A percentile compares a stretch with the other conserved stretches of the same genome.
Conservation (phyloP, 345 rosid species). For the Eucalyptus shirleyi region DNA sequence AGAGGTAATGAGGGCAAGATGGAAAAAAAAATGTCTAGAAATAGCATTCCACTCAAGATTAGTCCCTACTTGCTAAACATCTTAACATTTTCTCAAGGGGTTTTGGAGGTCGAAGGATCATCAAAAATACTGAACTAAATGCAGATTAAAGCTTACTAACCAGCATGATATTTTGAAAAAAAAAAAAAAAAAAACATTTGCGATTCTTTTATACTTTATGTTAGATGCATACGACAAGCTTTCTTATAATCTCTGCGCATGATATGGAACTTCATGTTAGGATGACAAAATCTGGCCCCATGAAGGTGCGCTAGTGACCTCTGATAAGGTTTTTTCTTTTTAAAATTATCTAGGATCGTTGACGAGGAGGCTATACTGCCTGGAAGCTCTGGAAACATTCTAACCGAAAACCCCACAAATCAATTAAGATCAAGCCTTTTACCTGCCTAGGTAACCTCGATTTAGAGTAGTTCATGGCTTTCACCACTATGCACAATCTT, state of each 20-base stretch:
- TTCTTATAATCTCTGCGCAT: neutral
- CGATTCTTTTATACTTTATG: neutral
- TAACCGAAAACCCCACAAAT: neutral
- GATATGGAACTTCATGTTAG: neutral
- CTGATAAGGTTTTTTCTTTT: neutral
- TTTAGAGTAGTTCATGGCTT: neutral
- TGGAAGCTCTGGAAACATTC: neutral
- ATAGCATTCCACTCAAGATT: neutral
- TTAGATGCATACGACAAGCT: neutral
- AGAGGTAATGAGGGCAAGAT: neutral
- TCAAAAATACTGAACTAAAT: neutral
- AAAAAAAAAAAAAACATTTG: neutral
- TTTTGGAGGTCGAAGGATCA: neutral
- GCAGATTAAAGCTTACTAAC: neutral
- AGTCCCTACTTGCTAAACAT: neutral
- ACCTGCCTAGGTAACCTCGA: neutral
- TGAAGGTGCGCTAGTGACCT: neutral
- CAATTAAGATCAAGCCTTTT: neutral
- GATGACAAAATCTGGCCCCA: neutral
- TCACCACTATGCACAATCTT: neutral
- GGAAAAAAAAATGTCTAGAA: no score
- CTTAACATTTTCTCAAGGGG: neutral
- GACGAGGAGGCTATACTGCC: neutral
- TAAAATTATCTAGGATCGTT: neutral
- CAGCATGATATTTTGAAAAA: neutral